Conservation (phyloP, 2,329 filamentous ascomycete species). For the Tetracladium maxilliforme region DNA sequence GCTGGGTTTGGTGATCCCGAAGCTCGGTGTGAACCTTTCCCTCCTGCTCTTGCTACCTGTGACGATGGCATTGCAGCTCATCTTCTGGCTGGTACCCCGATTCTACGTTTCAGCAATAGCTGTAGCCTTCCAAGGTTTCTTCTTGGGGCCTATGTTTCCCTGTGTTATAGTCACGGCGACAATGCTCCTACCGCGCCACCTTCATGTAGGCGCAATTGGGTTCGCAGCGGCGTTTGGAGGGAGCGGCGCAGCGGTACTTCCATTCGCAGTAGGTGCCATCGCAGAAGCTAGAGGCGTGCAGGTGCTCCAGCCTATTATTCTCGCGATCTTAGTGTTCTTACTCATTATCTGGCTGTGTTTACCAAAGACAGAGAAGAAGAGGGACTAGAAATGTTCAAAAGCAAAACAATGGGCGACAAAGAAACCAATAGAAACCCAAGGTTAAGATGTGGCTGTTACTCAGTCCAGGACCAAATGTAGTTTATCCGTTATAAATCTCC, state of each 20-base stretch:
- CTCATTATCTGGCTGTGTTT: constrained; percentile 26
- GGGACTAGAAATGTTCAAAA: too few species aligned
- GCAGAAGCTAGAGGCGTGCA: constrained; percentile 36
- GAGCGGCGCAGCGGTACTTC: constrained; percentile 48
- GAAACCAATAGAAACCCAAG: too few species aligned
- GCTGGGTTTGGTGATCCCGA: constrained; percentile 60
- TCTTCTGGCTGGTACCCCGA: constrained; percentile 67
- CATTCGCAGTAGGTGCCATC: constrained; percentile 51
- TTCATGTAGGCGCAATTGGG: constrained; percentile 63
- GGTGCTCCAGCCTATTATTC: constrained; percentile 36
- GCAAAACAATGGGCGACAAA: too few species aligned
- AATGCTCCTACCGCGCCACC: constrained; percentile 52
- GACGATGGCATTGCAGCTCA: constrained; percentile 46
- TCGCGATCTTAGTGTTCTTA: constrained; percentile 27
- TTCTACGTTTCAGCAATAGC: constrained; percentile 60
- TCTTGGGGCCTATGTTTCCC: constrained; percentile 66
- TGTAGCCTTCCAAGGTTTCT: constrained; percentile 58
- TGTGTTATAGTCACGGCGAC: constrained; percentile 56
- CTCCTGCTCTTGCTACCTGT: constrained; percentile 45
- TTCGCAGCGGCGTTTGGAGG: constrained; percentile 65
- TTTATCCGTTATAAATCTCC: too few species aligned
- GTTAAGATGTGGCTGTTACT: too few species aligned
- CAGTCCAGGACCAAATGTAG: too few species aligned
- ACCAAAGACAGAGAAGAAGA: too few species aligned
- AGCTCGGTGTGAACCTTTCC: constrained; percentile 53